These are phyloP conservation scores for Colletotrichum australisinense DNA, from an alignment of 2,329 filamentous ascomycete genomes.

Conservation along the genomic window DNA sequence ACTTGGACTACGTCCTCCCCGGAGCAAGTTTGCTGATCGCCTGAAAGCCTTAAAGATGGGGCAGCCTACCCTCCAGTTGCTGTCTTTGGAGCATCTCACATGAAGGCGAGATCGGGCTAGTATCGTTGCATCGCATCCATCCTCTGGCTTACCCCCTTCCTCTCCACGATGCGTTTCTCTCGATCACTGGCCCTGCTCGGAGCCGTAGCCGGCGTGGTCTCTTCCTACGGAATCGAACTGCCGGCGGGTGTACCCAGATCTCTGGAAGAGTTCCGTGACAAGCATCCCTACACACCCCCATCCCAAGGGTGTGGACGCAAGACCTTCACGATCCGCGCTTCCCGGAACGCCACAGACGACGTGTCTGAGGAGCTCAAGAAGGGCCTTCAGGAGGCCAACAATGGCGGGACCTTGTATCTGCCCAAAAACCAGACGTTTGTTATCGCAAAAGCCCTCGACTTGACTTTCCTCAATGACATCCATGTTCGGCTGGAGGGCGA, in stretches of 20 bases:
- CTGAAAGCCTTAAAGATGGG: constrained; percentile 19
- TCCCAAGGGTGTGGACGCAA: constrained; percentile 28
- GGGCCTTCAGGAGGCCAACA: constrained; percentile 66
- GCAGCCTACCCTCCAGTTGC: not conserved
- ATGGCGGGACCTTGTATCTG: constrained; percentile 67
- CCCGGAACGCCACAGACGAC: constrained; percentile 65
- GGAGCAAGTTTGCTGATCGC: not conserved
- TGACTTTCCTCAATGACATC: constrained; percentile 68
- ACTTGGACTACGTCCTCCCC: not conserved
- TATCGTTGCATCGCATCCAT: constrained; percentile 22
- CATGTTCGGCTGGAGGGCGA: constrained; percentile 70
- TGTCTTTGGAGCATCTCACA: not conserved
- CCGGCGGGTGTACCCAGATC: constrained; percentile 34
- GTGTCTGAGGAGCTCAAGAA: constrained; percentile 66
- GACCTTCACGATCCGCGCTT: constrained; percentile 42
- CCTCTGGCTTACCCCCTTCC: not conserved
- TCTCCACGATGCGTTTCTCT: constrained; percentile 16
- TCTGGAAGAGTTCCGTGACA: constrained; percentile 33
- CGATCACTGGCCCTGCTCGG: constrained; percentile 9
- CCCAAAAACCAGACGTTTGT: constrained; percentile 65
- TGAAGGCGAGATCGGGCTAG: not conserved
- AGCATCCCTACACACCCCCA: constrained; percentile 30
- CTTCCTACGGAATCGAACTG: constrained; percentile 26
- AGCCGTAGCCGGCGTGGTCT: constrained; percentile 17
- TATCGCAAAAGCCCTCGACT: constrained; percentile 68